Evolutionary conservation across 257 asterid species (phyloP).

Genomic region (Datura wrightii): DNA sequence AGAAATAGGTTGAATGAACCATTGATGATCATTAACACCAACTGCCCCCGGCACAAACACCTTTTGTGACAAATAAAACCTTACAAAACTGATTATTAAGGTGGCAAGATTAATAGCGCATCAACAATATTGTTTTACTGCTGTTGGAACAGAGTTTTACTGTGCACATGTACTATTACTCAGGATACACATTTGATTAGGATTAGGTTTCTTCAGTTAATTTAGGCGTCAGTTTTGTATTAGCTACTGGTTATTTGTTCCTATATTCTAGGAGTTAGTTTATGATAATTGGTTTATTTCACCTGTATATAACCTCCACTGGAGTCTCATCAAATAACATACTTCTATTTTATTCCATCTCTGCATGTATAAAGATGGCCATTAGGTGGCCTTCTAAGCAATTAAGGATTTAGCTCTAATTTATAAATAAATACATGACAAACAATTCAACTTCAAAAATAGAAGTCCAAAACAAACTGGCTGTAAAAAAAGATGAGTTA

Average conservation of each 20-base stretch:
- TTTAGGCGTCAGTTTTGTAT: too few species aligned
- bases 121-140: too few species aligned
- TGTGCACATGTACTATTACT: too few species aligned
- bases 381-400: neutral
- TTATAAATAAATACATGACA: neutral
- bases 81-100: neutral
- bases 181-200: too few species aligned
- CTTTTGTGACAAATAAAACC: conserved; percentile 7
- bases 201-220: too few species aligned
- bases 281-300: too few species aligned
- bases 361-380: neutral
- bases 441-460: conserved; percentile 20
- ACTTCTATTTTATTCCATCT: too few species aligned
- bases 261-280: too few species aligned
- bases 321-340: too few species aligned
- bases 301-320: too few species aligned
- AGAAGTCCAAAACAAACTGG: conserved; percentile 19
- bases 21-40: neutral
- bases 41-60: neutral
- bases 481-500: neutral
- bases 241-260: too few species aligned
- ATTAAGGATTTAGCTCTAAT: neutral
- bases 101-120: neutral
- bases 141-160: too few species aligned
- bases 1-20: neutral